Evolutionary conservation across 2,329 filamentous ascomycete species (phyloP), one percentile per base, ranked within the genome.

Genomic region (Dactylella cylindrospora): DNA sequence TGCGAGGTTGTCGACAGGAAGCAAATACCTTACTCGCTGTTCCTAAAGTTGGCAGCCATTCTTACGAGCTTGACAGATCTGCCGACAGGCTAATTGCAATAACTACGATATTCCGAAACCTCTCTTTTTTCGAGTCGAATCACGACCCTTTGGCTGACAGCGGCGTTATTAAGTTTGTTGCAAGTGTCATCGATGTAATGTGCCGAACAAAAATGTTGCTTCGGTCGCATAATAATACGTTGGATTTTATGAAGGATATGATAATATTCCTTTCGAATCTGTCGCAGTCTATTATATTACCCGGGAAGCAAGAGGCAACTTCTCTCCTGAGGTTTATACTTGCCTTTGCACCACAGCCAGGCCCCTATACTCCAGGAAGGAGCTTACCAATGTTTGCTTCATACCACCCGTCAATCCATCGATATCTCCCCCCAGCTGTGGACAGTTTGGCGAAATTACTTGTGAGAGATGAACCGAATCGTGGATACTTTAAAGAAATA

Each of bases 181-280:
- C 88, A 55, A 84, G 84, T 38, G 81, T 90, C 3, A 90, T 97
- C 65, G 80, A 90, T 60, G 88, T 93, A 67, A 78, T 97, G 10
- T 93, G 91, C 23, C 96, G 90, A 3, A 85, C 90, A 10, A 89
- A 89, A 67, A 88, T 91, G 79, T 79, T 97, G 23, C 76, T 97
- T 33, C 83, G 89, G 31, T 88, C 84, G 2, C 81, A 93, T 66
- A 78, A 81, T 70, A 95, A 96, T 73, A 93, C 87, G 0, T 77
- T 96, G 66, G 93, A 98, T 73, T 91, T 97, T 69, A 95, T 96
- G 88, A 98, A 98, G 74, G 93, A 98, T 72, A 78, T 90, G 23
- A 82, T 97, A 55, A 85, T 89, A 12, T 83, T 95, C 67, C 77
- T 98, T 50, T 96, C 91, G 53, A 97, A 98, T 72, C 82, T 94